Evolutionary conservation across 2,329 filamentous ascomycete genomes (phyloP), one percentile per base, ranked within the genome.

Genomic region (Aspergillus fructus): DNA sequence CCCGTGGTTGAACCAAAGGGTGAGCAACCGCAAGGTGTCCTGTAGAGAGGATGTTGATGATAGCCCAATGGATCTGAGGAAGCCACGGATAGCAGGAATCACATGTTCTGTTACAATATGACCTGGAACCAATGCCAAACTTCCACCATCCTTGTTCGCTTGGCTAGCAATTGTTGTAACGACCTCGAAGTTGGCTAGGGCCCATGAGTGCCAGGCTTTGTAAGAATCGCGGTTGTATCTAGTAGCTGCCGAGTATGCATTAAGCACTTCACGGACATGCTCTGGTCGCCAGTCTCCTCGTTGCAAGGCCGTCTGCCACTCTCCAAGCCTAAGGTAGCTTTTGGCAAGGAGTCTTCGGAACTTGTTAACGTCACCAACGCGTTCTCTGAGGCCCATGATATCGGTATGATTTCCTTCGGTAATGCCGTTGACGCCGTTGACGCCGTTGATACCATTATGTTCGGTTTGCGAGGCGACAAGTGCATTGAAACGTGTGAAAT

Each of bases 201-300:
- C 96, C 93, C 94, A 99, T 0, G 94, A 90, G 75, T 99, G 94
- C 94, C 94, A 99, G 7, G 96, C 94, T 77, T 99, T 99, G 79
- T 99, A 99, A 86, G 93, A 99, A 60, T 89, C 87, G 34, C 91
- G 89, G 71, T 99, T 96, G 76, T 96, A 97, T 58, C 91, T 88
- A 2, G 94, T 99, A 1, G 96, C 96, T 58, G 93, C 89, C 17
- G 88, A 87, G 74, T 97, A 99, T 2, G 94, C 92, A n/a, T 86
- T 84, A 23, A 99, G 80, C 57, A 99, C 92, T 53, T 97, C 93
- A 51, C 90, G 85, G 4, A 96, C 90, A 63, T 90, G 88, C 8
- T 91, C 89, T 61, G 90, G 86, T 62, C 91, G 88, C 96, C 94
- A 99, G 63, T 94, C 89, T 52, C 92, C 89, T 69, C 89, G 89